phyloP scores from a whole-genome alignment of 768 basidiomycete genomes.

The Pluteus cervinus region DNA sequence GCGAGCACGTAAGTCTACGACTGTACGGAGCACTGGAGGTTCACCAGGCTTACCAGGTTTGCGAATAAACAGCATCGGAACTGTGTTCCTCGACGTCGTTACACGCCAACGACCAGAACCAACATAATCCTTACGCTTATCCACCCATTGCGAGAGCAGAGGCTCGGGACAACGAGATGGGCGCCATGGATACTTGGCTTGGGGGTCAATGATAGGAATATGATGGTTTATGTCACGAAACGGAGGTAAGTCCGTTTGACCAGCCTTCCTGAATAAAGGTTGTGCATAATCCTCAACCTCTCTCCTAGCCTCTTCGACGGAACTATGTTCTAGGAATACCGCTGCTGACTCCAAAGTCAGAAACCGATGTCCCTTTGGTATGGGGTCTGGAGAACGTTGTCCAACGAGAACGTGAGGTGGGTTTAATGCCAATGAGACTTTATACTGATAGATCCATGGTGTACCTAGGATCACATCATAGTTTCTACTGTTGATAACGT shows the following conservation, averaged over 20 bases:
- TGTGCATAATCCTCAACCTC: constrained; percentile 15
- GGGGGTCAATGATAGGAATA: constrained; percentile 32
- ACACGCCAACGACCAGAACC: constrained; percentile 23
- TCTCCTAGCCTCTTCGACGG: too few relatives aligned
- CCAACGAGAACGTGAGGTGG: constrained; percentile 11
- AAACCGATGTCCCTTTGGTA: too few relatives aligned
- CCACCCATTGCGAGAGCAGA: constrained; percentile 19
- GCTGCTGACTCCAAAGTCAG: too few relatives aligned
- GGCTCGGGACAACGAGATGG: constrained; percentile 32
- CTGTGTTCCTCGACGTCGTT: constrained; percentile 21
- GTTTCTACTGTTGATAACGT: constrained; percentile 29
- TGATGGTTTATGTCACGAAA: constrained; percentile 33
- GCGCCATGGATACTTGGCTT: constrained; percentile 24
- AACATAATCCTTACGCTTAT: constrained; percentile 23
- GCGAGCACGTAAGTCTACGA: constrained; percentile 26
- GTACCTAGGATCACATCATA: constrained; percentile 35
- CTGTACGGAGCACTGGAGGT: constrained; percentile 21
- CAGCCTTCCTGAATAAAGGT: constrained; percentile 17
- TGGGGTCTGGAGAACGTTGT: too few relatives aligned
- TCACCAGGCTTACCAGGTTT: constrained; percentile 17
- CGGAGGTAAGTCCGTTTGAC: constrained; percentile 28
- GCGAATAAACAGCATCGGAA: constrained; percentile 27
- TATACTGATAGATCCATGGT: constrained; percentile 25
- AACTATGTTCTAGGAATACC: too few relatives aligned
- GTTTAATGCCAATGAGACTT: constrained; percentile 21